Conservation (phyloP, 2,329 filamentous ascomycete species). For the Fusarium keratoplasticum region DNA sequence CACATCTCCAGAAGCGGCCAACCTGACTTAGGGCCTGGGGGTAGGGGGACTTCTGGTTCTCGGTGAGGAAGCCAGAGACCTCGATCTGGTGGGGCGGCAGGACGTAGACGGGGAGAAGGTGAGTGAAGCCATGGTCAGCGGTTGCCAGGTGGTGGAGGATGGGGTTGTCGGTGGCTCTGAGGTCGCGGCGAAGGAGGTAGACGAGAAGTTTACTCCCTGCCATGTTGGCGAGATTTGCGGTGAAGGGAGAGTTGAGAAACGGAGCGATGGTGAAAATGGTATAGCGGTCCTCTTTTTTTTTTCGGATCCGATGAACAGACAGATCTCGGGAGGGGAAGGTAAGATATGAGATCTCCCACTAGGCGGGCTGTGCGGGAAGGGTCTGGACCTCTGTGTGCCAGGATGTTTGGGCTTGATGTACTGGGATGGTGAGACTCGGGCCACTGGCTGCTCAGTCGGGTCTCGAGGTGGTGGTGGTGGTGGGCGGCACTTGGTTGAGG, state of each 20-base stretch:
- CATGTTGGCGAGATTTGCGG: slow-evolving; percentile 42
- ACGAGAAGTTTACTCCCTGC: slow-evolving; percentile 66
- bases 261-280: not conserved
- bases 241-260: not conserved
- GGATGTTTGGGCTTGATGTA: not conserved
- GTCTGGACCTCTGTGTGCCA: not conserved
- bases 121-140: slow-evolving; percentile 68
- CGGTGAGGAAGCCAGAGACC: slow-evolving; percentile 76
- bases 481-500: slow-evolving; percentile 4
- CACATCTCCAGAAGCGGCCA: slow-evolving; percentile 78
- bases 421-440: slow-evolving; percentile 7
- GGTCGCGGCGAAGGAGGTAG: slow-evolving; percentile 78
- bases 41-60: slow-evolving; percentile 70
- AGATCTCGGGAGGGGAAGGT: not conserved
- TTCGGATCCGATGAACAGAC: slow-evolving; percentile 4
- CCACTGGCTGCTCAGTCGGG: not conserved
- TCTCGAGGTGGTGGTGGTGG: slow-evolving; percentile 6
- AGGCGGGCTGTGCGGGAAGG: slow-evolving; percentile 14
- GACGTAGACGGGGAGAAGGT: slow-evolving; percentile 78
- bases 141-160: slow-evolving; percentile 71
- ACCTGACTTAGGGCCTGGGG: slow-evolving; percentile 74
- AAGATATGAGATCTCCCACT: slow-evolving; percentile 13
- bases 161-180: slow-evolving; percentile 80
- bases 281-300: slow-evolving; percentile 1
- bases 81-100: slow-evolving; percentile 79